phyloP scores from a whole-genome alignment of 2,329 filamentous ascomycete species.

The Fusarium fracticaudum region DNA sequence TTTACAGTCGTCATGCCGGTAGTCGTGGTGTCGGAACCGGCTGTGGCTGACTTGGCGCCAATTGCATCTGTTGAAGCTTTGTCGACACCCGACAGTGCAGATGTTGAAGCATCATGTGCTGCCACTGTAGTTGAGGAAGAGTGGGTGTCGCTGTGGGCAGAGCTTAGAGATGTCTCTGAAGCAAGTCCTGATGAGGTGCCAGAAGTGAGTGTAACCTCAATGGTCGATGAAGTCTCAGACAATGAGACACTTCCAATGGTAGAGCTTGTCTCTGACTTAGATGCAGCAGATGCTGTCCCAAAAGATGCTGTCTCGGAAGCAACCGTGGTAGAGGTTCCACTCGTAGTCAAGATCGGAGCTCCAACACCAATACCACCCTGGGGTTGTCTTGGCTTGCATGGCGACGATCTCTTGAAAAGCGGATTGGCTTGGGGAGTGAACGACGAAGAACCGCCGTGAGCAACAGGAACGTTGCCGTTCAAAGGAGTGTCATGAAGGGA shows the following conservation, averaged over 20 bases:
- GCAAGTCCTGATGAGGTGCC: not conserved
- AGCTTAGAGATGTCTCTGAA: not conserved
- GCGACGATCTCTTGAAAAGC: not conserved
- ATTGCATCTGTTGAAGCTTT: not conserved
- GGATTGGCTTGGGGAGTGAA: not conserved
- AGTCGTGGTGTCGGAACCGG: not conserved
- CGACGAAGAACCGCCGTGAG: not conserved
- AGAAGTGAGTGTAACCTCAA: not conserved
- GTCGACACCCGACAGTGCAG: not conserved
- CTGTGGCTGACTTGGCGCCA: not conserved
- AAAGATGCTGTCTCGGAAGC: not conserved
- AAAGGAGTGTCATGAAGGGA: conserved; percentile 27
- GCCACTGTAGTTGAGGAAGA: not conserved
- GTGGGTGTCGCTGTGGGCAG: not conserved
- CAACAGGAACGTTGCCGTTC: not conserved
- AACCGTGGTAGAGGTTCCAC: not conserved
- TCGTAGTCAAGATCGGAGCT: not conserved
- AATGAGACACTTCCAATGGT: not conserved
- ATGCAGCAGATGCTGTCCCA: not conserved
- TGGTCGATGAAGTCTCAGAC: not conserved
- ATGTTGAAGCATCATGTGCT: not conserved
- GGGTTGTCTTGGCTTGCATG: not conserved
- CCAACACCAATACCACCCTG: not conserved
- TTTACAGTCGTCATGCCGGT: not conserved
- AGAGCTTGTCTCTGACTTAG: not conserved